phyloP scores from a whole-genome alignment of 2,329 filamentous ascomycete genomes.

The Fusarium sp. region DNA sequence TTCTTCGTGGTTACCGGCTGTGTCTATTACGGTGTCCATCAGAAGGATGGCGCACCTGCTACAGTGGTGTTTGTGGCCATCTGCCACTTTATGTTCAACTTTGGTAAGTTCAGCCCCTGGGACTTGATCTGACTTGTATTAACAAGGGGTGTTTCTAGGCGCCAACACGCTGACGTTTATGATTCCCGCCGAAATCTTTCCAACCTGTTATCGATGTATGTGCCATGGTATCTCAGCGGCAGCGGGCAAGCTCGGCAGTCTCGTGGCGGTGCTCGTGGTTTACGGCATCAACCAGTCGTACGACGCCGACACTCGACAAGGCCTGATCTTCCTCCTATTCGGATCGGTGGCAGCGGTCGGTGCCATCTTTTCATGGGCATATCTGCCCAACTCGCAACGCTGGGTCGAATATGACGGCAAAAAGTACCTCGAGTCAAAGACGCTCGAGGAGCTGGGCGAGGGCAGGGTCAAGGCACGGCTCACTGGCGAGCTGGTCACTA shows the following conservation, averaged over 20 bases:
- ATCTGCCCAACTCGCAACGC: constrained; percentile 62
- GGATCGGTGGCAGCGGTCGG: constrained; percentile 62
- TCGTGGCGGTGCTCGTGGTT: constrained; percentile 63
- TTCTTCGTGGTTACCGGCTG: constrained; percentile 63
- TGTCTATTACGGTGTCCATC: constrained; percentile 62
- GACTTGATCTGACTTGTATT: background rate
- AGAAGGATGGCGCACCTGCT: constrained; percentile 55
- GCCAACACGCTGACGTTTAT: constrained; percentile 74
- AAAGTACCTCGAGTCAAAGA: constrained; percentile 58
- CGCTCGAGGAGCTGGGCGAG: constrained; percentile 64
- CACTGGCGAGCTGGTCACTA: constrained; percentile 59
- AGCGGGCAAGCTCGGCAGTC: constrained; percentile 68
- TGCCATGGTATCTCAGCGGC: constrained; percentile 73
- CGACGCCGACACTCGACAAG: constrained; percentile 56
- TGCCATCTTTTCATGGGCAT: constrained; percentile 64
- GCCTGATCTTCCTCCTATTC: constrained; percentile 64
- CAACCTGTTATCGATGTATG: constrained; percentile 71
- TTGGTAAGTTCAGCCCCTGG: constrained; percentile 53
- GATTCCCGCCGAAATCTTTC: constrained; percentile 74
- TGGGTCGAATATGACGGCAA: constrained; percentile 53
- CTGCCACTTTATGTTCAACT: constrained; percentile 67
- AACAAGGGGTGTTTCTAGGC: constrained; percentile 49
- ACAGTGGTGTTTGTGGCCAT: constrained; percentile 65
- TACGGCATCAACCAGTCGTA: constrained; percentile 63
- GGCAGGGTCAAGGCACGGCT: constrained; percentile 58